Base-by-base conservation (phyloP, 116 monocot genomes). In the Phalaenopsis hybrid region DNA sequence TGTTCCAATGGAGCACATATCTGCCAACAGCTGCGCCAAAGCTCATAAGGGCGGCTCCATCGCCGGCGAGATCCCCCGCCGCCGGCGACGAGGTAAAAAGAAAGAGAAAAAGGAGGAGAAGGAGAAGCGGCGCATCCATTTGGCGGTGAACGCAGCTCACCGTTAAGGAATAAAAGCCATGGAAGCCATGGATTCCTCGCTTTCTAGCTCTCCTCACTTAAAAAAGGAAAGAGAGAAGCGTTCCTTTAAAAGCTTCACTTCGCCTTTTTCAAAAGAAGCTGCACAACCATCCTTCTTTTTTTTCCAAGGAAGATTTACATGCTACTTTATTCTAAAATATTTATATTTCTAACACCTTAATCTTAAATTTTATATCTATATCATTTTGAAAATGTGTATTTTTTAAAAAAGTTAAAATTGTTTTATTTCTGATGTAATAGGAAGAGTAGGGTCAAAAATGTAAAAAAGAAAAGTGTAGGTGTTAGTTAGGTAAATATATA, bases 1-100 rank as follows among this genome's bases (percentile, higher is more conserved):
- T 23, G 81, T 85, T 92, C 92, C 92, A 92, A 2, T 21, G 15
- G 78, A 80, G 63, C 20, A 49, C 70, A 4, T 15, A 23, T 15
- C 77, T 63, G 25, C 87, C 88, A 33, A 88, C 85, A 16, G 87
- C 89, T 6, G 77, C 49, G 17, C 87, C 81, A 82, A 92, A 57
- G 72, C 80, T 65, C 61, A 86, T 80, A 0, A 92, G 85, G 7
- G 87, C 88, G 5, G 72, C 33, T 21, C 69, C 55, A 65, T 92
- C 89, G 81, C 84, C 68, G 51, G 79, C 17, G 12, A 89, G 80
- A 79, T 88, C 88, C 33, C 78, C 65, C 69, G 10, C 57, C 23
- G 57, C 55, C 25, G 77, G 34, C 5, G 85, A 44, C 0, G 55
- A 33, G 5, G 8, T 58, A 75, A 67, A 28, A 58, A 76, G 17